Percentiles rank a stretch among this genome's conserved stretches.
phyloP scores from a whole-genome alignment of 495 filamentous ascomycete species.

The Cercophora scortea region DNA sequence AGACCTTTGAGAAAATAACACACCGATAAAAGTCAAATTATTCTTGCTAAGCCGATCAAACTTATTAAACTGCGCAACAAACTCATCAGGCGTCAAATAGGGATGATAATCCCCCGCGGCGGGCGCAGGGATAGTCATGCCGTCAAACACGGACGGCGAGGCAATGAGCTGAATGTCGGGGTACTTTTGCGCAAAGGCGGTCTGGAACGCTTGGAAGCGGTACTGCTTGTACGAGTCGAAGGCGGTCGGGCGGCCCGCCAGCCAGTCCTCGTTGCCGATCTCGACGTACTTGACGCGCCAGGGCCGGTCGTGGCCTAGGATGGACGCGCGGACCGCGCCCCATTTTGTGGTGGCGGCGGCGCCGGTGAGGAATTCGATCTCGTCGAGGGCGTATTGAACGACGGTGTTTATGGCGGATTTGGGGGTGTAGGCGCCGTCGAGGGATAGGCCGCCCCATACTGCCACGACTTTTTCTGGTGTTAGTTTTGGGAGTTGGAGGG shows the following conservation, averaged over 20 bases:
- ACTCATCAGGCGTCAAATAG: conserved; percentile 25
- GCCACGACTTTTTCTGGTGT: conserved; percentile 9
- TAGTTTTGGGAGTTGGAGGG: background rate
- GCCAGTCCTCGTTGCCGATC: conserved; percentile 61
- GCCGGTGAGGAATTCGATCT: conserved; percentile 60
- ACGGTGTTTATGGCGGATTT: conserved; percentile 32
- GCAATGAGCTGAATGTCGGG: conserved; percentile 56
- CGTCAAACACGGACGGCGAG: conserved; percentile 34
- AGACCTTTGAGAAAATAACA: conserved; percentile 13
- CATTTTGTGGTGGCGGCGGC: conserved; percentile 46
- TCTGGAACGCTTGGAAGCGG: conserved; percentile 48
- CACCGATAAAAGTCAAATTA: conserved; percentile 26
- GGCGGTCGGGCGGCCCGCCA: conserved; percentile 28
- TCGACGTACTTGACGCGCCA: conserved; percentile 54
- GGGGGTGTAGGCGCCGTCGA: conserved; percentile 43
- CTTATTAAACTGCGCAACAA: conserved; percentile 28
- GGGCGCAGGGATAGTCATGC: conserved; percentile 28
- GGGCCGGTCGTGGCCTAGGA: conserved; percentile 51
- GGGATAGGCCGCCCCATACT: conserved; percentile 55
- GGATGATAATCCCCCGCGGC: conserved; percentile 39
- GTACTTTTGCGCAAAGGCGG: conserved; percentile 49
- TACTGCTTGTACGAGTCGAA: conserved; percentile 44
- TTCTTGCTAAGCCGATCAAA: conserved; percentile 35
- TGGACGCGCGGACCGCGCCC: conserved; percentile 46
- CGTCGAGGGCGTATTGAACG: conserved; percentile 55